Evolutionary conservation across 495 filamentous ascomycete species (phyloP).

Genomic region (Penicillium goetzii): DNA sequence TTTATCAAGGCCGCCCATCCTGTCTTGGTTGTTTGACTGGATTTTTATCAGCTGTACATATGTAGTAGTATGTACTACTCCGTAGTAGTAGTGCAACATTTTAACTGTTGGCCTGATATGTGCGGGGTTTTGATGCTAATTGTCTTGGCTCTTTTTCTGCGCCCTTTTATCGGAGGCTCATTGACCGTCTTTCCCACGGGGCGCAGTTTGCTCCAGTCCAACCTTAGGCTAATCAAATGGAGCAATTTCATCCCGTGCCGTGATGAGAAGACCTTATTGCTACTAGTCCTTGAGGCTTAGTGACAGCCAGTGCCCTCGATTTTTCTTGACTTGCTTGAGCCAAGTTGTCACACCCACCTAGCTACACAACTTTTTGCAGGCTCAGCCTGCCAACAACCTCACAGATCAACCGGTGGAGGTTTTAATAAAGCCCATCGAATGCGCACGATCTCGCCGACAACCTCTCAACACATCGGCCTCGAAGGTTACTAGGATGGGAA

Average conservation of each 20-base stretch:
- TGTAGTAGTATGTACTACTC: no score
- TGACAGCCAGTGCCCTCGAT: background rate
- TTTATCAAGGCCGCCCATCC: background rate
- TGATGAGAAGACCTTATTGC: conserved; percentile 14
- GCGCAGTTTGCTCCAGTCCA: conserved; percentile 2
- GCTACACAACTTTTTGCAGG: background rate
- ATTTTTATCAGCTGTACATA: background rate
- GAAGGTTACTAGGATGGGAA: background rate
- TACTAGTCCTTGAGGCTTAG: conserved; percentile 19
- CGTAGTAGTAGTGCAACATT: background rate
- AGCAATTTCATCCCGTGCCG: conserved; percentile 9
- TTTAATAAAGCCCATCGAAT: background rate
- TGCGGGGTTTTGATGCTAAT: conserved; percentile 9
- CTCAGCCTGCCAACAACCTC: background rate
- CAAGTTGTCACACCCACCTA: background rate
- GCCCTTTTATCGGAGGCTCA: background rate
- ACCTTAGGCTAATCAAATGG: conserved; percentile 9
- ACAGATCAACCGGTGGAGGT: background rate
- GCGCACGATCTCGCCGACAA: background rate
- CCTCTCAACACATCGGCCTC: background rate
- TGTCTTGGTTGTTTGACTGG: background rate
- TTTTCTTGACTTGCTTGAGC: background rate
- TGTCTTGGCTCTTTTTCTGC: background rate
- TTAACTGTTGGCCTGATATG: background rate
- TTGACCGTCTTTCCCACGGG: background rate